Conservation (phyloP, 257 asterid genomes). For the Gardenia jasminoides region DNA sequence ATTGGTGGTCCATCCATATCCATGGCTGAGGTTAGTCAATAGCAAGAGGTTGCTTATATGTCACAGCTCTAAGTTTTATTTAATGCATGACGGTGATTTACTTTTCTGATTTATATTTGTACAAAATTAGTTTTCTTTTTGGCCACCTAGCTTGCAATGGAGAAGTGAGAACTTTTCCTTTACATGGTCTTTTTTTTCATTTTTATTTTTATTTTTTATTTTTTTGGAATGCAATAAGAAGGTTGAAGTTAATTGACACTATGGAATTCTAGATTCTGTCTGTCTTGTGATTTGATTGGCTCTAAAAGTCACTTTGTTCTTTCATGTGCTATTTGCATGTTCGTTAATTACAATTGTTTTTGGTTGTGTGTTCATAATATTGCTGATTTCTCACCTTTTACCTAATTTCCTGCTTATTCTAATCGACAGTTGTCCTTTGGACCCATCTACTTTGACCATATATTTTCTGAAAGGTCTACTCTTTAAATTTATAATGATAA, state of each 20-base stretch:
- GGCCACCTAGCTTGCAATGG: neutral
- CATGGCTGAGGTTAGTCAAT: constrained; percentile 60
- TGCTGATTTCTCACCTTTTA: neutral
- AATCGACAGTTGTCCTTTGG: neutral
- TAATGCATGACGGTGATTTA: neutral
- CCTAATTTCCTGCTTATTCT: neutral
- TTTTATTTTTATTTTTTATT: no score
- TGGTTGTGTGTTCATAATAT: neutral
- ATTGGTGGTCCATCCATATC: constrained; percentile 54
- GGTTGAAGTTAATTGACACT: neutral
- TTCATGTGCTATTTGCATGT: neutral
- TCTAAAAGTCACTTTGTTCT: neutral
- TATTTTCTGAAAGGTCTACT: neutral
- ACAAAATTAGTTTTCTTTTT: neutral
- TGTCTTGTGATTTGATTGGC: neutral
- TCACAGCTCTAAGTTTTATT: neutral
- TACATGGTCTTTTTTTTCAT: neutral
- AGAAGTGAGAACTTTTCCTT: neutral
- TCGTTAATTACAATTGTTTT: neutral
- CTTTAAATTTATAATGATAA: neutral
- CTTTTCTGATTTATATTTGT: neutral
- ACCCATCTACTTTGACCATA: neutral
- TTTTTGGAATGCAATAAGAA: neutral
- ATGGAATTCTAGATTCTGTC: neutral
- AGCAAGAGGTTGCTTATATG: neutral